Evolutionary conservation across 1,284 basidiomycete genomes (phyloP), one percentile per base, ranked within the genome.

Genomic region (Mycosarcoma mackinlayi): DNA sequence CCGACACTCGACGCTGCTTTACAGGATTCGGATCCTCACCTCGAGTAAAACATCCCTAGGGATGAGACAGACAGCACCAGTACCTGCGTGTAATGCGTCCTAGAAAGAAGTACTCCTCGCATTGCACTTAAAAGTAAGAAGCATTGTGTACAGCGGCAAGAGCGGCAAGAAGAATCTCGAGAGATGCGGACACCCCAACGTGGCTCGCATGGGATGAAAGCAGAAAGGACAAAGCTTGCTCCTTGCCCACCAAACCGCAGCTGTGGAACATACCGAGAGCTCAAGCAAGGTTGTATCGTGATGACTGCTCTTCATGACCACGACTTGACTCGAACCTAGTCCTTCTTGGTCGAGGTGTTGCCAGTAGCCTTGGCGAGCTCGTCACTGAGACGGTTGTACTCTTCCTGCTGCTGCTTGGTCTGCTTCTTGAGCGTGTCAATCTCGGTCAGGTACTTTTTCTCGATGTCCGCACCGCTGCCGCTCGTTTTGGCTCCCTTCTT

Each of bases 401-500:
- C 80, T 28, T 61, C 42, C 56, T 81, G 80, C 67, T 81, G 80
- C 56, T 78, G 74, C 54, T 71, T 66, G 30, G 77, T 68, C 69
- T 82, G 80, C 76, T 81, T 80, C 60, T 77, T 79, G 57, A 82
- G 71, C 21, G 76, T 79, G 44, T 73, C 73, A 19, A 79, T 75
- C 47, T 79, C 64, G 18, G 38, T 38, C 44, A 63, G 51, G 55
- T 77, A 65, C 56, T 72, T 66, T 44, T 65, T 60, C 54, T 73
- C 71, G 85, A 86, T 64, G 42, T 67, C 62, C 18, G 63, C 44
- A 25, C 37, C 41, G 42, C 47, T 42, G n/a, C 55, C 52, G 34
- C 50, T 40, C 24, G 56, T 44, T 60, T 65, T 65, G 27, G 38
- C 42, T 73, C 88, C 85, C 76, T 89, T 87, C 86, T 94, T 92